Percentiles rank a stretch among this genome's conserved stretches.
Evolutionary conservation across 352 stramenopile genomes (phyloP).

Genomic region (Pythium guiyangense): DNA sequence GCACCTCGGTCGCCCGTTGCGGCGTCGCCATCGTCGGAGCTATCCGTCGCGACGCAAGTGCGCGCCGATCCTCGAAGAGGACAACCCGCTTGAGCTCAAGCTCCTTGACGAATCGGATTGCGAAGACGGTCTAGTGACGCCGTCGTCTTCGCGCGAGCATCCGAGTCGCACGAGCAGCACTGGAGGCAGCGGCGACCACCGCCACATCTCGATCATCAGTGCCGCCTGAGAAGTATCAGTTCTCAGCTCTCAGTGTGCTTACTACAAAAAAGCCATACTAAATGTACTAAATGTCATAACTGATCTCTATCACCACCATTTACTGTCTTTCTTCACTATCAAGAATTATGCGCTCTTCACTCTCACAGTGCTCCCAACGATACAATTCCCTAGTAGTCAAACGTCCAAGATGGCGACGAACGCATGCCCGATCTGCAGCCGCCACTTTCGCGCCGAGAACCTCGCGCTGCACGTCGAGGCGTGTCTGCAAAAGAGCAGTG

Average conservation of each 20-base stretch:
- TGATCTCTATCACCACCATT: too few species aligned
- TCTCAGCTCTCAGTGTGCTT: too few species aligned
- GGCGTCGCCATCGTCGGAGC: slow-evolving; percentile 1
- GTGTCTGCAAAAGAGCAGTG: slow-evolving; percentile 32
- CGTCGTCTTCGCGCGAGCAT: neutral
- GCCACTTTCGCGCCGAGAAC: slow-evolving; percentile 71
- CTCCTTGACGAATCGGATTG: neutral
- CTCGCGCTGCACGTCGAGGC: slow-evolving; percentile 68
- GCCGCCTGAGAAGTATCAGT: too few species aligned
- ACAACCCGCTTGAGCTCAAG: slow-evolving; percentile 36
- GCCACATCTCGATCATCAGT: neutral
- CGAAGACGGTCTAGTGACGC: neutral
- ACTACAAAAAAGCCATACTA: too few species aligned
- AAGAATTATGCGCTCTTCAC: too few species aligned
- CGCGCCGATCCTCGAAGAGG: slow-evolving; percentile 11
- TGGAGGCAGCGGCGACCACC: neutral
- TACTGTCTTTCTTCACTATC: too few species aligned
- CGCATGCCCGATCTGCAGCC: slow-evolving; percentile 70
- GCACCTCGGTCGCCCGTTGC: slow-evolving; percentile 1
- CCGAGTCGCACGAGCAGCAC: neutral
- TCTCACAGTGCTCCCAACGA: too few species aligned
- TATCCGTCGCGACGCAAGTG: slow-evolving; percentile 4
- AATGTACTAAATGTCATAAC: too few species aligned
- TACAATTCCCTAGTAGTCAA: too few species aligned
- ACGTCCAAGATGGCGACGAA: slow-evolving; percentile 28